These are phyloP conservation scores for Saitozyma sp. DNA, from an alignment of 768 basidiomycete species.

Conservation along the genomic window DNA sequence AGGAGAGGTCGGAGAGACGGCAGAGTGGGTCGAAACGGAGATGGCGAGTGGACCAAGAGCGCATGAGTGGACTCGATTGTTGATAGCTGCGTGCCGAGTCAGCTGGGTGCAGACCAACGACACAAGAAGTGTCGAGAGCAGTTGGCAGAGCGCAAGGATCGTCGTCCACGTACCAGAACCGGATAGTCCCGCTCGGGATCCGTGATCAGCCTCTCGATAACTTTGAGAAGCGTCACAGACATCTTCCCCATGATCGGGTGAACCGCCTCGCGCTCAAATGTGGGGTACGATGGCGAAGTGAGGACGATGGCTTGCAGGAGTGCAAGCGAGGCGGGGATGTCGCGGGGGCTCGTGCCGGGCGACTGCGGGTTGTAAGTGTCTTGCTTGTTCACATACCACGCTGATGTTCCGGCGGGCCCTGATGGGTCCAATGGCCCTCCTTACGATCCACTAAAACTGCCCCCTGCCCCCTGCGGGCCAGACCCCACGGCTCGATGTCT, in stretches of 20 bases:
- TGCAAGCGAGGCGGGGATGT: constrained; percentile 10
- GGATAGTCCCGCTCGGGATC: constrained; percentile 14
- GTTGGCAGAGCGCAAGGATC: neutral
- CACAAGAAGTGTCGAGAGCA: neutral
- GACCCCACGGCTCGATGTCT: neutral
- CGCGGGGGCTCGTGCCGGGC: neutral
- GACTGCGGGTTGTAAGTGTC: constrained; percentile 6
- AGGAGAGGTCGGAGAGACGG: constrained; percentile 34
- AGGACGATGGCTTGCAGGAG: constrained; percentile 23
- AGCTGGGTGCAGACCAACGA: neutral
- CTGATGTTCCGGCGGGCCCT: no score
- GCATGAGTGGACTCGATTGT: constrained; percentile 10
- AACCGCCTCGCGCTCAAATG: constrained; percentile 40
- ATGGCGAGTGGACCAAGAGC: constrained; percentile 43
- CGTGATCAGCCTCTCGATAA: constrained; percentile 17
- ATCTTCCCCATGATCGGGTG: constrained; percentile 43
- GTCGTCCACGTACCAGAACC: constrained; percentile 17
- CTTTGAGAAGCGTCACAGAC: constrained; percentile 21
- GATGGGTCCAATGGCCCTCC: no score
- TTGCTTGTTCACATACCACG: no score
- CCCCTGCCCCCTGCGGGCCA: neutral
- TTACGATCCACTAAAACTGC: neutral
- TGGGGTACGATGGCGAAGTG: constrained; percentile 26
- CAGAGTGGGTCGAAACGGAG: constrained; percentile 44
- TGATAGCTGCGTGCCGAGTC: no score